Evolutionary conservation across 2,329 filamentous ascomycete genomes (phyloP).

Genomic region (Pseudonectria buxi): DNA sequence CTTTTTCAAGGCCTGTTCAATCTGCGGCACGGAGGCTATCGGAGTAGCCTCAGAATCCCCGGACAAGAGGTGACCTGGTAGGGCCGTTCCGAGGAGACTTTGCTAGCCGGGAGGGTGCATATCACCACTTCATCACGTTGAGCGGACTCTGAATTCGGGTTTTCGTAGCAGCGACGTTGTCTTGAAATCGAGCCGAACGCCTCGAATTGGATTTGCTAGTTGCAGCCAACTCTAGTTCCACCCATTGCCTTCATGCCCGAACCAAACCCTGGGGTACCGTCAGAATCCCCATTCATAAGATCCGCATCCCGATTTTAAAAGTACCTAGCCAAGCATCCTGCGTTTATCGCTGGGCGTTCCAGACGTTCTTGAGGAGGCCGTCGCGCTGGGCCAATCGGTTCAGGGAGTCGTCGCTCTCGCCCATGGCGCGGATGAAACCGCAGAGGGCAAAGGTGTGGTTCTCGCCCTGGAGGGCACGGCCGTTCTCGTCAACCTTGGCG

Average conservation of each 20-base stretch:
- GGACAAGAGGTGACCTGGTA: conserved; percentile 32
- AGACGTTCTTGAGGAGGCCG: conserved; percentile 94
- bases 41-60: conserved; percentile 49
- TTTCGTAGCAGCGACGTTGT: conserved; percentile 21
- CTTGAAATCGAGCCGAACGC: conserved; percentile 41
- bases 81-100: conserved; percentile 46
- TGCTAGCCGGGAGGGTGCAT: conserved; percentile 40
- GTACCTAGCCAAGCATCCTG: conserved; percentile 16
- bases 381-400: conserved; percentile 96
- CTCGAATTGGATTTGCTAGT: conserved; percentile 40
- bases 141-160: conserved; percentile 21
- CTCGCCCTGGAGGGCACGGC: conserved; percentile 86
- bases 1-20: conserved; percentile 53
- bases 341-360: conserved; percentile 66
- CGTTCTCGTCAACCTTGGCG: conserved; percentile 98
- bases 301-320: conserved; percentile 18
- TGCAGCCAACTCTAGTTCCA: conserved; percentile 39
- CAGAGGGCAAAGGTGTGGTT: conserved; percentile 96
- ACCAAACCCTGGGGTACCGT: conserved; percentile 25
- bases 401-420: conserved; percentile 93
- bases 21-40: conserved; percentile 56
- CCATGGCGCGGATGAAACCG: conserved; percentile 96
- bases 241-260: conserved; percentile 33
- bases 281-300: conserved; percentile 19
- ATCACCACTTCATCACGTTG: conserved; percentile 22